A percentile compares a stretch with the other conserved stretches of the same genome.
phyloP scores from a whole-genome alignment of 768 basidiomycete species.

The Aureoboletus auriporus region DNA sequence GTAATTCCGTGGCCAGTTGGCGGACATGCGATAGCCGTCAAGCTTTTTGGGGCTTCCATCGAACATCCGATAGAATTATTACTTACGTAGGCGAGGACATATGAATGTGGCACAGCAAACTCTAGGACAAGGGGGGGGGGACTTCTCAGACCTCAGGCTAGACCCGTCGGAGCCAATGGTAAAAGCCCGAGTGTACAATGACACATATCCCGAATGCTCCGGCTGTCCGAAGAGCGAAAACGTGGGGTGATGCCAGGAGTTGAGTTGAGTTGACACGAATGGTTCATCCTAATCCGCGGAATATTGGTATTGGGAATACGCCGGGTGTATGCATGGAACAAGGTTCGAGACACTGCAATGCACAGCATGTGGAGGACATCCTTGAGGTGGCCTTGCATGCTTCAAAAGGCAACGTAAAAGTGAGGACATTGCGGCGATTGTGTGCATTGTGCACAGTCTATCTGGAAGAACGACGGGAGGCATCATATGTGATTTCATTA shows the following conservation, averaged over 20 bases:
- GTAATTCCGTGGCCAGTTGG: constrained; percentile 22
- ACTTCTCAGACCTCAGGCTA: neutral
- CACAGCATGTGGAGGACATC: constrained; percentile 9
- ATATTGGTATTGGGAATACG: constrained; percentile 2
- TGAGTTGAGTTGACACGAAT: constrained; percentile 8
- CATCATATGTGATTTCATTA: constrained; percentile 5
- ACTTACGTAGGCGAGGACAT: constrained; percentile 6
- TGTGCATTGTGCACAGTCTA: neutral
- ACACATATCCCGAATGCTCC: too few species aligned
- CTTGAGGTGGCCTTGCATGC: constrained; percentile 4
- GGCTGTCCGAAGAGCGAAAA: neutral
- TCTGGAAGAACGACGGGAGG: constrained; percentile 1
- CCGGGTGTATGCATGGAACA: constrained; percentile 7
- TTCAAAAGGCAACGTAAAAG: constrained; percentile 12
- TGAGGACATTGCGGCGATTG: constrained; percentile 6
- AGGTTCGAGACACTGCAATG: constrained; percentile 10
- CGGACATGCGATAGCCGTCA: constrained; percentile 15
- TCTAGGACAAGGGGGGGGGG: too few species aligned
- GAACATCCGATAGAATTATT: constrained; percentile 3
- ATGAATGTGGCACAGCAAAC: constrained; percentile 3
- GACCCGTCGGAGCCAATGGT: neutral
- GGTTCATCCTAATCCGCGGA: constrained; percentile 14
- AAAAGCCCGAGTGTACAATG: neutral
- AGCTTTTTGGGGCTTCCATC: constrained; percentile 10
- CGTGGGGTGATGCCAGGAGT: constrained; percentile 1